Conservation (phyloP, 1,139 yeast species). For the Candida albicans region DNA sequence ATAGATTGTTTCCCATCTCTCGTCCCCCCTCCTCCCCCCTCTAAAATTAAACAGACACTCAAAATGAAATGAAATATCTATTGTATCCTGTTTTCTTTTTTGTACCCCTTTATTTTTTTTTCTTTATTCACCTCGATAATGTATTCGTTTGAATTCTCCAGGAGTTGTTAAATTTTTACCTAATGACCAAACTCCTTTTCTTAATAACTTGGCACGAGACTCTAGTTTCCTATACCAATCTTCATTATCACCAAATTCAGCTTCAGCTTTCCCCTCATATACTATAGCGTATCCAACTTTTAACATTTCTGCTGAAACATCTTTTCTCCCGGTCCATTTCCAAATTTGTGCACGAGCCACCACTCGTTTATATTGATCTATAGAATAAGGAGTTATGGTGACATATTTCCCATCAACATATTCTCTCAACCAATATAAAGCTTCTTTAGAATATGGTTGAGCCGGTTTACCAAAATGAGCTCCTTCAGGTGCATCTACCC, state of each 20-base stretch:
- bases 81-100: too few relatives aligned
- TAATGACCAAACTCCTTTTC: constrained; percentile 73
- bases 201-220: constrained; percentile 52
- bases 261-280: constrained; percentile 78
- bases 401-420: constrained; percentile 67
- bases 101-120: not conserved
- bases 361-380: constrained; percentile 88
- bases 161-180: constrained; percentile 64
- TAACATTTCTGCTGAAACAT: constrained; percentile 86
- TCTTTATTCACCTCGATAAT: constrained; percentile 17
- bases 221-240: constrained; percentile 59
- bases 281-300: constrained; percentile 81
- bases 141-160: constrained; percentile 68
- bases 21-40: constrained; percentile 13
- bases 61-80: not conserved
- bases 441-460: constrained; percentile 86
- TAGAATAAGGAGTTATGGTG: constrained; percentile 70
- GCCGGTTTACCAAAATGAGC: constrained; percentile 95
- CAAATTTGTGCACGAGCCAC: constrained; percentile 79
- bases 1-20: too few relatives aligned
- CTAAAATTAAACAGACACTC: constrained; percentile 24
- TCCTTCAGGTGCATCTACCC: constrained; percentile 97
- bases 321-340: constrained; percentile 73
- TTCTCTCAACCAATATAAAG: constrained; percentile 69
- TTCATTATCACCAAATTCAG: constrained; percentile 84